Evolutionary conservation across 371 early-diverging fungal species (phyloP), one percentile per base, ranked within the genome.

Genomic region (Mortierella polycephala): DNA sequence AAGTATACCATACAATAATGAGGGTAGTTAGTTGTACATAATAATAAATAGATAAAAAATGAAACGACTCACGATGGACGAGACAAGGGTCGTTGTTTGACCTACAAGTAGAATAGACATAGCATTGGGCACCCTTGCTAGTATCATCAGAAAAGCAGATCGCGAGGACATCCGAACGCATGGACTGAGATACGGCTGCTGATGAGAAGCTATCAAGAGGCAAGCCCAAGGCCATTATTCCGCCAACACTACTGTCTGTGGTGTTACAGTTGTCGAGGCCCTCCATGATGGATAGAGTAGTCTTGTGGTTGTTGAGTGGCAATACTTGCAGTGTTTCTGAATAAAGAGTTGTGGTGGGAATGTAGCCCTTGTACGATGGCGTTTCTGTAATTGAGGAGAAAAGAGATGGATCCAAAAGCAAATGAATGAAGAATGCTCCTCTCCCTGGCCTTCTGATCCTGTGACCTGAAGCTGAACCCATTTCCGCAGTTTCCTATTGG

Each of bases 91-190:
- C 23, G 6, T 45, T 2, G 12, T 1, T 0, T 12, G 7, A 60
- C 80, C 66, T 79, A 79, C 80, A 73, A 45, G 80, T 79, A 20
- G 73, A 69, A 65, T 79, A 79, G 30, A 79, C 80, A 69, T 79
- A 79, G 80, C 69, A 73, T 45, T 69, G 65, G 49, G 69, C 14
- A 9, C 73, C 73, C 59, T 39, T 58, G 69, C 61, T 69, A 41
- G 73, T 59, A 60, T 79, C 69, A 66, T 79, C 65, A 45, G 67
- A 62, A 47, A 63, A 21, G 73, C 80, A 79, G 64, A 79, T 56
- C 51, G 80, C 80, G 54, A 79, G 45, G 67, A 79, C 56, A 61
- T 69, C 66, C 47, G 63, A 40, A 55, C 69, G 52, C 60, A 69
- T 73, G 21, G 23, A 39, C 23, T 61, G 63, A 18, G 49, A 46